phyloP scores from a whole-genome alignment of 2,329 filamentous ascomycete genomes.

The Verticillium albo-atrum region DNA sequence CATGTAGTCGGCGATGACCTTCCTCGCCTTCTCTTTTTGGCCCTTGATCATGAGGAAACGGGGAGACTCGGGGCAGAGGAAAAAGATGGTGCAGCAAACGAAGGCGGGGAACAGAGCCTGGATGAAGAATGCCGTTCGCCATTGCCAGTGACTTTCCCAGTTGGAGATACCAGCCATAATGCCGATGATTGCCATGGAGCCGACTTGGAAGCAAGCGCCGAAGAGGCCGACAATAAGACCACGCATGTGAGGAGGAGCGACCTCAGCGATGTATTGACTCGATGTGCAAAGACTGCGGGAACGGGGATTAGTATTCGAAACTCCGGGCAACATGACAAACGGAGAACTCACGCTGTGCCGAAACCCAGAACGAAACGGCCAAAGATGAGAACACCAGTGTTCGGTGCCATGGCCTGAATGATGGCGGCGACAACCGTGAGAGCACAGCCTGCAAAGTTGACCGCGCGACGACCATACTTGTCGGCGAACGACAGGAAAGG shows the following conservation, averaged over 20 bases:
- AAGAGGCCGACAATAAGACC: conserved; percentile 42
- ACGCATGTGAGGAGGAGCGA: conserved; percentile 24
- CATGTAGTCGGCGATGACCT: conserved; percentile 29
- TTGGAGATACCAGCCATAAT: conserved; percentile 36
- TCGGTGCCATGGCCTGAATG: conserved; percentile 31
- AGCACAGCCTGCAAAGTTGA: conserved; percentile 40
- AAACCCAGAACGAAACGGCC: conserved; percentile 55
- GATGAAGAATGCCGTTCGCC: conserved; percentile 35
- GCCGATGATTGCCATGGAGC: conserved; percentile 34
- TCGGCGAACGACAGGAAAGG: conserved; percentile 46
- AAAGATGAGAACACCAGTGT: conserved; percentile 35
- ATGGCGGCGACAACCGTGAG: conserved; percentile 39
- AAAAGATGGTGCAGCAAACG: conserved; percentile 23
- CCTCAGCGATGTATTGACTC: conserved; percentile 22
- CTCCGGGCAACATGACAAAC: neutral
- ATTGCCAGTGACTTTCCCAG: conserved; percentile 29
- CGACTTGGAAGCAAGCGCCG: conserved; percentile 40
- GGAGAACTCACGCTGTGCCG: conserved; percentile 21
- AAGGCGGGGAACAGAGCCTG: conserved; percentile 34
- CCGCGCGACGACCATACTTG: conserved; percentile 44
- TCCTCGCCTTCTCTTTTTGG: conserved; percentile 26
- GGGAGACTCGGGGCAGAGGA: conserved; percentile 35
- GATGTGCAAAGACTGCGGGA: conserved; percentile 15
- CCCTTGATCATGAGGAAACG: conserved; percentile 34
- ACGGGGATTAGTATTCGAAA: neutral